phyloP scores from a whole-genome alignment of 352 stramenopile species.

The Phytophthora sojae region DNA sequence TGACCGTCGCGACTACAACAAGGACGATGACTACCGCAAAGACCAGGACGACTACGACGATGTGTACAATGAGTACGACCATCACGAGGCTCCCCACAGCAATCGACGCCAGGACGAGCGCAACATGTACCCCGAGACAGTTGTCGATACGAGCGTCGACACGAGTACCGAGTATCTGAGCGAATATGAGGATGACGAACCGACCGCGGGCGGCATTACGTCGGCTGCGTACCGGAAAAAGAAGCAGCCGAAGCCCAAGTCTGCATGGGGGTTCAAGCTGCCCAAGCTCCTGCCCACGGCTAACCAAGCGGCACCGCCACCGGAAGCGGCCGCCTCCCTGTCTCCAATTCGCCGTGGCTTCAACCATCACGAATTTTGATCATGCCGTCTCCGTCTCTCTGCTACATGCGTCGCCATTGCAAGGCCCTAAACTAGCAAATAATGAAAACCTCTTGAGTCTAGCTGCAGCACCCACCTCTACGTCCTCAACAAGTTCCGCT shows the following conservation, averaged over 20 bases:
- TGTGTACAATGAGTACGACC: constrained; percentile 17
- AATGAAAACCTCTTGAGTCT: constrained; percentile 32
- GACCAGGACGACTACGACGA: constrained; percentile 29
- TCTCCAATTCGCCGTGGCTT: constrained; percentile 54
- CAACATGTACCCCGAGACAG: constrained; percentile 13
- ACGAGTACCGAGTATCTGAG: constrained; percentile 37
- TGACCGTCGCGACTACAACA: constrained; percentile 8
- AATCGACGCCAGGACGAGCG: constrained; percentile 14
- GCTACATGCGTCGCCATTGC: constrained; percentile 7
- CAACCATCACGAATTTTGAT: constrained; percentile 69
- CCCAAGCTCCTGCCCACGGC: constrained; percentile 48
- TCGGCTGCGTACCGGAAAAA: constrained; percentile 42
- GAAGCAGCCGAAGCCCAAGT: constrained; percentile 49
- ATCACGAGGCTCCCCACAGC: not conserved
- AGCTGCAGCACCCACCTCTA: not conserved
- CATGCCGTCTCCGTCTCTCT: constrained; percentile 18
- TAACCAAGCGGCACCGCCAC: constrained; percentile 13
- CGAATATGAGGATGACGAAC: constrained; percentile 43
- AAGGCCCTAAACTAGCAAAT: constrained; percentile 40
- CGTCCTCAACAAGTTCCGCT: not conserved
- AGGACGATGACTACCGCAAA: constrained; percentile 32
- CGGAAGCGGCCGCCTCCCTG: constrained; percentile 35
- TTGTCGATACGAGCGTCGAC: constrained; percentile 30
- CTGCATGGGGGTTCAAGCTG: constrained; percentile 51
- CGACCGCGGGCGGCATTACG: constrained; percentile 38